phyloP scores from a whole-genome alignment of 192 early-diverging fungal genomes.

The Coemansia sp. region DNA sequence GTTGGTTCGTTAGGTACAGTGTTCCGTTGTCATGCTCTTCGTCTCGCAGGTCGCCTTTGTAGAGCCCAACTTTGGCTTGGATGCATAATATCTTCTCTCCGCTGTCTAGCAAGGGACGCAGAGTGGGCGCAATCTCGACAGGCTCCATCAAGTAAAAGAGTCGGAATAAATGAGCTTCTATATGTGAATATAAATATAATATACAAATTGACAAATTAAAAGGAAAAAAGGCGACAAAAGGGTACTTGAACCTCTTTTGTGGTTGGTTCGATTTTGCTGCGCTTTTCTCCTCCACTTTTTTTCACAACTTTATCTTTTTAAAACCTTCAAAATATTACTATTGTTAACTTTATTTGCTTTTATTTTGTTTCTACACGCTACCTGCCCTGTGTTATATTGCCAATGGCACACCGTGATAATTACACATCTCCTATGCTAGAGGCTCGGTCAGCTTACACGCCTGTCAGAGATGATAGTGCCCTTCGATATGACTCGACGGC shows the following conservation, averaged over 20 bases:
- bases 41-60: slow-evolving; percentile 43
- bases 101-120: slow-evolving; percentile 47
- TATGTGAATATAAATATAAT: not conserved
- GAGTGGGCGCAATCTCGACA: slow-evolving; percentile 44
- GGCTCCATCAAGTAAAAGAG: slow-evolving; percentile 28
- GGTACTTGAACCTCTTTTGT: no score
- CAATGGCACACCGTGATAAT: not conserved
- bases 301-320: not conserved
- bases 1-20: slow-evolving; percentile 70
- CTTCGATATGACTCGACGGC: not conserved
- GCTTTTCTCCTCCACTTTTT: not conserved
- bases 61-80: slow-evolving; percentile 51
- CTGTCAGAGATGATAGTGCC: not conserved
- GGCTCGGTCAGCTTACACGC: no score
- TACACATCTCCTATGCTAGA: not conserved
- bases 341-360: not conserved
- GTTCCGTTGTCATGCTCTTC: slow-evolving; percentile 72
- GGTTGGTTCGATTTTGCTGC: no score
- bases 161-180: no score
- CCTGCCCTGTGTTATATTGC: not conserved
- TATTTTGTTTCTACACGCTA: not conserved
- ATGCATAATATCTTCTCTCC: slow-evolving; percentile 46
- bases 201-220: not conserved
- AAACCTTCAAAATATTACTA: not conserved
- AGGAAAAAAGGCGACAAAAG: no score